Conservation (phyloP, 768 basidiomycete species). For the Kockovaella imperatae region DNA sequence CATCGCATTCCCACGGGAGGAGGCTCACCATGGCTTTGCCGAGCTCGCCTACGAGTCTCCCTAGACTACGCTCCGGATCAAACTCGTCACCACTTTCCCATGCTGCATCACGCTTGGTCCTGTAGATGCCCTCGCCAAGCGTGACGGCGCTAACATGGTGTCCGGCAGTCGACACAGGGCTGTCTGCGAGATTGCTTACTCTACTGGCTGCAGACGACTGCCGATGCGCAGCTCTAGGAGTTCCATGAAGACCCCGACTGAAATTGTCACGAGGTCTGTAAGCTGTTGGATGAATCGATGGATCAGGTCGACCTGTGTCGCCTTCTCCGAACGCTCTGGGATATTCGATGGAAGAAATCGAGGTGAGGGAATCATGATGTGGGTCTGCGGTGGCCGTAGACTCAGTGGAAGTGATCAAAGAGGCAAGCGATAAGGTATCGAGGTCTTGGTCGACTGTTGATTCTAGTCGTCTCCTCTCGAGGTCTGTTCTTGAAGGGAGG, state of each 20-base stretch:
- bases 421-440: conserved; percentile 19
- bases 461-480: conserved; percentile 35
- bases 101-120: conserved; percentile 47
- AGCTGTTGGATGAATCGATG: not conserved
- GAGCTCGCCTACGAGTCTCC: conserved; percentile 38
- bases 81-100: conserved; percentile 60
- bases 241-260: conserved; percentile 20
- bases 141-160: conserved; percentile 88
- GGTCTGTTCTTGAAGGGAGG: conserved; percentile 24
- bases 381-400: conserved; percentile 5
- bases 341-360: conserved; percentile 15
- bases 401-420: conserved; percentile 2
- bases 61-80: conserved; percentile 40
- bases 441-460: conserved; percentile 36
- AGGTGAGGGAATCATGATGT: conserved; percentile 4
- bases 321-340: conserved; percentile 17
- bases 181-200: conserved; percentile 12
- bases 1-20: too few relatives aligned
- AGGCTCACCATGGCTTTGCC: conserved; percentile 35
- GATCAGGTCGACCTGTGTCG: conserved; percentile 1
- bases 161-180: conserved; percentile 63
- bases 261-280: not conserved
- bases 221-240: conserved; percentile 18
- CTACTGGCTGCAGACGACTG: conserved; percentile 1
- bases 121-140: conserved; percentile 69